These are phyloP conservation scores for Solanum hybrid DNA, from an alignment of 305 asterid genomes.

Conservation along the genomic window DNA sequence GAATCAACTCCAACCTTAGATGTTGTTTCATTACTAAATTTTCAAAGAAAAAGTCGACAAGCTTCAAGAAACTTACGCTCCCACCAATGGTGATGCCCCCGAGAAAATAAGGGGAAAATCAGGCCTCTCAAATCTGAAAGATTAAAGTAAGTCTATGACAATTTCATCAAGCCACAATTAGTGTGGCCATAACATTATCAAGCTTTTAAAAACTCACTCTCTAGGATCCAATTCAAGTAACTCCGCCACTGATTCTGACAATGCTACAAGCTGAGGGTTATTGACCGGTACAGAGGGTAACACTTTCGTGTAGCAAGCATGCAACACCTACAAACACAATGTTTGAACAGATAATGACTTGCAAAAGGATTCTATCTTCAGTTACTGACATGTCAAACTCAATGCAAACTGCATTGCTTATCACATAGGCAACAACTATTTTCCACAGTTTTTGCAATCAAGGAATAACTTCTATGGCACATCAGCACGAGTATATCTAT, in stretches of 20 bases:
- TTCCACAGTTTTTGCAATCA: not conserved
- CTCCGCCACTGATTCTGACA: constrained; percentile 75
- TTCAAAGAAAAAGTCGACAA: not conserved
- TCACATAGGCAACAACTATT: not conserved
- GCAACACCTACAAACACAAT: constrained; percentile 43
- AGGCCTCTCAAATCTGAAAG: constrained; percentile 72
- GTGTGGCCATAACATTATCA: not conserved
- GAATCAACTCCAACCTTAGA: not conserved
- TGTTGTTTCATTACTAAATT: not conserved
- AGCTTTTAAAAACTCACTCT: constrained; percentile 46
- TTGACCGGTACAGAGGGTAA: constrained; percentile 78
- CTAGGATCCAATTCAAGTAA: constrained; percentile 62
- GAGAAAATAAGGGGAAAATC: constrained; percentile 71
- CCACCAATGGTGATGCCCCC: constrained; percentile 58
- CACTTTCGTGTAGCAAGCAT: constrained; percentile 77
- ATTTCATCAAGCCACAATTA: not conserved
- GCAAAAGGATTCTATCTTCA: not conserved
- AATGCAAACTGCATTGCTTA: not conserved
- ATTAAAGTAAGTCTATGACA: constrained; percentile 7
- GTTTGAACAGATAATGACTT: not conserved
- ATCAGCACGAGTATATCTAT: not conserved
- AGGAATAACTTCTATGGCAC: not conserved
- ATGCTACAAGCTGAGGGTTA: constrained; percentile 78
- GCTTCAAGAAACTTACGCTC: constrained; percentile 46
- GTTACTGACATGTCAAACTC: not conserved